Conservation (phyloP, 495 filamentous ascomycete genomes). For the Penicillium cataractarum region DNA sequence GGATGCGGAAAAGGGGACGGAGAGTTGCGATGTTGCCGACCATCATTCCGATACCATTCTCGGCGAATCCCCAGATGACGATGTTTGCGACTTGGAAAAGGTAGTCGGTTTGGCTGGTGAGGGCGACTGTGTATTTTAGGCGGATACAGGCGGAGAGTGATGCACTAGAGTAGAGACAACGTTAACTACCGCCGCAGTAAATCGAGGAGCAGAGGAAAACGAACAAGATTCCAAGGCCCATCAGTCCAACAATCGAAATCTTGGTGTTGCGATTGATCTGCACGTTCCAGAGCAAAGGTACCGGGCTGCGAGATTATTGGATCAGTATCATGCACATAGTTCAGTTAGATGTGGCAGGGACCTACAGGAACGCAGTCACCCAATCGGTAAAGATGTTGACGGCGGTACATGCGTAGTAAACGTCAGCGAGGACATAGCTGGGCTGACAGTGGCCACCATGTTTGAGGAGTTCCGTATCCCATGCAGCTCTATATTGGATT, state of each 20-base stretch:
- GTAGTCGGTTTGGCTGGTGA: background rate
- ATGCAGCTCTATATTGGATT: background rate
- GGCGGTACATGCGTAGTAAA: background rate
- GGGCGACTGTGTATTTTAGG: background rate
- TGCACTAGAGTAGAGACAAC: background rate
- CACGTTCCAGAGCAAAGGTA: background rate
- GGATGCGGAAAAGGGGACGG: conserved; percentile 25
- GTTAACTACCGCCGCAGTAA: background rate
- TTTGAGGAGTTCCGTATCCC: background rate
- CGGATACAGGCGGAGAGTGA: background rate
- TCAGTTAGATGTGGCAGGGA: background rate
- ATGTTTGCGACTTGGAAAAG: conserved; percentile 8
- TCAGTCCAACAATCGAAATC: background rate
- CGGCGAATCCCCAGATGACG: conserved; percentile 35
- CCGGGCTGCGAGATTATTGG: background rate
- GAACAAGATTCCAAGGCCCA: background rate
- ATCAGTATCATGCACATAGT: background rate
- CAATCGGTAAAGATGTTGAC: background rate
- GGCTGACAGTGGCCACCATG: background rate
- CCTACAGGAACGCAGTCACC: background rate
- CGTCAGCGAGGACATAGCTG: background rate
- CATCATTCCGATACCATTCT: conserved; percentile 34
- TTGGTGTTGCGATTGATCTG: background rate
- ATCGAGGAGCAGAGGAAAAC: background rate
- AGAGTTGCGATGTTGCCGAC: conserved; percentile 35